Conservation (phyloP, 2,329 filamentous ascomycete genomes). For the Cladosporium sp. region DNA sequence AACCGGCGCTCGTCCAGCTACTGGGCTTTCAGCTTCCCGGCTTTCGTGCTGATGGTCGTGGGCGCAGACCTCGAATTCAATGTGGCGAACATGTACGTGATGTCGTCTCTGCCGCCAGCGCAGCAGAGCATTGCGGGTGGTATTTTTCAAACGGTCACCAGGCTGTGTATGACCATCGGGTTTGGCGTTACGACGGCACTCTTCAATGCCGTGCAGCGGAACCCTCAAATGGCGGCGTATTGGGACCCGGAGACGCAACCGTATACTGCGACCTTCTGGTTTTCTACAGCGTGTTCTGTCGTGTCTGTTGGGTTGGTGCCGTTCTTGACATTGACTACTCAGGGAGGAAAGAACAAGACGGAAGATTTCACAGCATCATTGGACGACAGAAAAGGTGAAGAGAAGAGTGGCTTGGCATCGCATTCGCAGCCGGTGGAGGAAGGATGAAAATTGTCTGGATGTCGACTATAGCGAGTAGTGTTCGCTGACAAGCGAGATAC, state of each 20-base stretch:
- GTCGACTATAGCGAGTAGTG: too few species aligned
- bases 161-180: slow-evolving; percentile 53
- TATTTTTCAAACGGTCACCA: slow-evolving; percentile 61
- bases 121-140: slow-evolving; percentile 62
- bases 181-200: slow-evolving; percentile 58
- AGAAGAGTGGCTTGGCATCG: slow-evolving; percentile 36
- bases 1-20: slow-evolving; percentile 52
- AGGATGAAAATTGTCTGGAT: too few species aligned
- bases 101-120: slow-evolving; percentile 56
- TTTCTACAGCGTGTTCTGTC: slow-evolving; percentile 40
- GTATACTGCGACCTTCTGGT: slow-evolving; percentile 49
- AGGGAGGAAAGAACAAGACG: slow-evolving; percentile 35
- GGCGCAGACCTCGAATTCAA: slow-evolving; percentile 67
- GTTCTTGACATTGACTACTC: slow-evolving; percentile 49
- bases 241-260: slow-evolving; percentile 42
- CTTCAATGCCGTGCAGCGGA: slow-evolving; percentile 41
- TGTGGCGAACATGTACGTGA: slow-evolving; percentile 67
- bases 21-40: slow-evolving; percentile 61
- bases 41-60: slow-evolving; percentile 54
- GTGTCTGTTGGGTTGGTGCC: slow-evolving; percentile 43
- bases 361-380: background rate
- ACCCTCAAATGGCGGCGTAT: slow-evolving; percentile 32
- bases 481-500: too few species aligned
- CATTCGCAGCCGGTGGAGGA: too few species aligned
- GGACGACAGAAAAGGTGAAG: background rate